Evolutionary conservation across 345 rosid species (phyloP), one percentile per base, ranked within the genome.

Genomic region (Eutrema heterophyllum): DNA sequence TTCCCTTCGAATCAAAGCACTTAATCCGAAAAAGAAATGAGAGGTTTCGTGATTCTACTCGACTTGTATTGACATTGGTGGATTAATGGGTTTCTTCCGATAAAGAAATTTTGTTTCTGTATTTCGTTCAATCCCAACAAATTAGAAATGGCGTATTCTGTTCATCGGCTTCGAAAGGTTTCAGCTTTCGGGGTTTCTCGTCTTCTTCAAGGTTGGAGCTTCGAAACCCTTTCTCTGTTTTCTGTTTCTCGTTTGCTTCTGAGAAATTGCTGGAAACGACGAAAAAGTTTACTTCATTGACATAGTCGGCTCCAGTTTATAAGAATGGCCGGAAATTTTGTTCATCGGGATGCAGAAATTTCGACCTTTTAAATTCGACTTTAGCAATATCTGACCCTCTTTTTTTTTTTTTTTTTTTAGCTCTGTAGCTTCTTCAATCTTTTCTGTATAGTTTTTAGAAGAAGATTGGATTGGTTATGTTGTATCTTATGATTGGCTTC

Each of bases 131-230:
- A 50, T 38, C 3, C 5, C 29, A 4, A 26, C 3, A 14, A 6
- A 51, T 16, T 7, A 5, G 7, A 39, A 82, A 76, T 90, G 97
- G 85, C 83, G 32, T 75, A 77, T 82, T 80, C 75, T 45, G 79
- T 86, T 56, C 81, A 84, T 80, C 82, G 85, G 33, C 78, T 59
- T 16, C 87, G 85, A 73, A 86, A 84, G 81, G 81, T 74, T 75
- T 67, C 90, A 73, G 57, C 86, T 80, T 81, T 82, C 14, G 86
- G 84, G n/a, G 21, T 81, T 79, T 69, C 86, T 65, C 75, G 82
- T 71, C 7, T 83, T 73, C 66, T 85, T 66, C 79, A 78, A 73
- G 97, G 97, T 93, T 79, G 32, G 74, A 62, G 0, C 46, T 64
- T 80, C 62, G 0, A 56, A 7, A 40, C 64, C 49, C 64, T 50